Base-by-base conservation (phyloP, 2,329 filamentous ascomycete species). In the Curvularia eragrostidis region DNA sequence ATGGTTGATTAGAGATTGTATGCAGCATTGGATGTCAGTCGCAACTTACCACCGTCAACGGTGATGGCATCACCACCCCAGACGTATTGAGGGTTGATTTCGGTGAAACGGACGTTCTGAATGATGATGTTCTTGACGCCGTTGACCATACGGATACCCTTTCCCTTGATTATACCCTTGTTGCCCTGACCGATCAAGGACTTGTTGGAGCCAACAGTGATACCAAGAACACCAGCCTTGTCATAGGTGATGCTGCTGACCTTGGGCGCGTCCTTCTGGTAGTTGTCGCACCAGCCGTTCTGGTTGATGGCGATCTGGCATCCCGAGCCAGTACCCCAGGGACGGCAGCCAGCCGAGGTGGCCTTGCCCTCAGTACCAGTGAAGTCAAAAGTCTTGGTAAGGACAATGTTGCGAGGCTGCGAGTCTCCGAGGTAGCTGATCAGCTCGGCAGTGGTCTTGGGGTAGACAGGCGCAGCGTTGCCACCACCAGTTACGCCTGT, bases 271-370 rank as follows among this genome's bases (percentile, higher is more conserved):
- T 78, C 77, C 52, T 83, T 77, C 74, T 88, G 78, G 72, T 88
- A 85, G 77, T 87, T 87, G 54, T 71, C 77, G 50, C 69, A 73
- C 74, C 86, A 88, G 82, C 84, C 86, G 68, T 80, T 68, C 69
- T 86, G 76, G 77, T 85, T 78, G 72, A 89, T 87, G 62, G 86
- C 83, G 41, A 81, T 65, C 78, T 89, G 86, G 75, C 86, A 85
- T 10, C 71, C 80, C 24, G 83, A 85, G 36, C 83, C 85, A 57
- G 73, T 76, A 13, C 73, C 73, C 64, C 71, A 73, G 23, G 86
- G 85, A 15, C 85, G 82, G 66, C 87, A 89, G 21, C 86, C 86
- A 15, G 78, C 81, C 39, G 73, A 80, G 26, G 78, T 83, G 30
- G 77, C 78, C 3, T 78, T 82, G 38, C 85, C 85, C 71, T 87